Base-by-base conservation (phyloP, 306 rosid species). In the Cucurbita moschata region DNA sequence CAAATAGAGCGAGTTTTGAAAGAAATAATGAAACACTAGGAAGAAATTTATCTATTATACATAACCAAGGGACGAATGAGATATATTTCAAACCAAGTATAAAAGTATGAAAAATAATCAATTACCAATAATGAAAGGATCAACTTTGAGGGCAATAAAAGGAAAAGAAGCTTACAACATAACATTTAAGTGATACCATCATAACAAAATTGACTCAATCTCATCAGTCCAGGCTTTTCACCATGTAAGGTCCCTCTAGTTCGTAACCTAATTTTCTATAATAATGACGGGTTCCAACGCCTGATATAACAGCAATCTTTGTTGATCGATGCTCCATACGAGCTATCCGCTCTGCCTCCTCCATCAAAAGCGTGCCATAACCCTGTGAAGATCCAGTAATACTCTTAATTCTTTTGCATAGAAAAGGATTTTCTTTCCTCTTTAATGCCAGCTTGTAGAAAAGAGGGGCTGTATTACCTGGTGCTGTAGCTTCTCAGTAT, bases 241-340 rank as follows among this genome's bases (percentile, higher is more conserved):
- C 92, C 99, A 94, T 91, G 91, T 94, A 94, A 75, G 99, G 99
- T 15, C 99, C 97, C 81, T 94, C 96, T 74, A 94, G 96, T 76
- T 94, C 96, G 70, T 94, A 91, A 1, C 99, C 97, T 79, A 94
- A 61, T 78, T 90, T 94, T 78, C 96, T 80, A 79, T 91, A 94
- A 63, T 91, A 94, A 82, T 94, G 97, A 61, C 97, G 96, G 6
- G 99, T 94, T 69, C 99, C 99, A 42, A 91, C 92, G 38, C 99
- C 99, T 2, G 99, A 94, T 80, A 94, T 94, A 70, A 94, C 96
- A 15, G 88, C 99, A 56, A 86, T 82, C 77, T 94, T 94, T 21
- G 82, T 86, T 59, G 96, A 94, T 69, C 95, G 82, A 59, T 94
- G 99, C 84, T 91, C 97, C 80, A 76, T 78, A 51, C 81, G 8